phyloP scores from a whole-genome alignment of 139 green algal genomes.

The Tetraselmis striata region DNA sequence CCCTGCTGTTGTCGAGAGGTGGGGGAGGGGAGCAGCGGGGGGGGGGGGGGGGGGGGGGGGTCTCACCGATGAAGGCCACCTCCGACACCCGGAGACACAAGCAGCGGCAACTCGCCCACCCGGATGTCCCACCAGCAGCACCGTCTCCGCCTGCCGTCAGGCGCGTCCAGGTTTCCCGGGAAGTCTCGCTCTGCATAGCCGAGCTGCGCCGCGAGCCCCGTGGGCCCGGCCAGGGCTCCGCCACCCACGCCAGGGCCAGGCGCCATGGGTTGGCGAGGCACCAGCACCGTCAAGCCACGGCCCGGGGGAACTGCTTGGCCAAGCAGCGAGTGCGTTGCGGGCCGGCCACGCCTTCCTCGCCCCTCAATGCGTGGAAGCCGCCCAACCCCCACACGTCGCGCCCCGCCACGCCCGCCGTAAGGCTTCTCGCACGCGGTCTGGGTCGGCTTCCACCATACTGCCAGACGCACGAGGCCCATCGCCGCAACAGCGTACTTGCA shows the following conservation, averaged over 20 bases:
- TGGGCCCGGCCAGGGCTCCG: neutral
- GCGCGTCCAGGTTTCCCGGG: neutral
- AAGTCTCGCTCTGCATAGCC: neutral
- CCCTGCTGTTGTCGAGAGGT: neutral
- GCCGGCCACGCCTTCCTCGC: slow-evolving; percentile 29
- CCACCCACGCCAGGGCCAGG: neutral
- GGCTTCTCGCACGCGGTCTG: neutral
- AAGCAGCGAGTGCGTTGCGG: slow-evolving; percentile 30
- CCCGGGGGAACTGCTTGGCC: slow-evolving; percentile 7
- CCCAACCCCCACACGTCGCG: slow-evolving; percentile 46
- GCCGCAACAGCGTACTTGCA: slow-evolving; percentile 48
- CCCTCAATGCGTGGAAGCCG: slow-evolving; percentile 30
- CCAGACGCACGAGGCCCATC: slow-evolving; percentile 39
- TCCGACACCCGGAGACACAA: slow-evolving; percentile 25
- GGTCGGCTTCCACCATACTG: slow-evolving; percentile 30
- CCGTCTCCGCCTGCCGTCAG: slow-evolving; percentile 27
- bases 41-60: no score
- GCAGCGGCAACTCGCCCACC: slow-evolving; percentile 20
- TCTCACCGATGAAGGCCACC: slow-evolving; percentile 4
- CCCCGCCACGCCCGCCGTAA: slow-evolving; percentile 13
- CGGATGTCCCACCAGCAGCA: slow-evolving; percentile 48
- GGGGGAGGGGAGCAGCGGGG: no score
- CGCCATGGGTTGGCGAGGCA: slow-evolving; percentile 13
- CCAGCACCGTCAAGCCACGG: slow-evolving; percentile 43
- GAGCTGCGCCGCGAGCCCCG: neutral